A percentile compares a stretch with the other conserved stretches of the same genome.
phyloP scores from a whole-genome alignment of 2,329 filamentous ascomycete species.

The Anthostomella pinea region DNA sequence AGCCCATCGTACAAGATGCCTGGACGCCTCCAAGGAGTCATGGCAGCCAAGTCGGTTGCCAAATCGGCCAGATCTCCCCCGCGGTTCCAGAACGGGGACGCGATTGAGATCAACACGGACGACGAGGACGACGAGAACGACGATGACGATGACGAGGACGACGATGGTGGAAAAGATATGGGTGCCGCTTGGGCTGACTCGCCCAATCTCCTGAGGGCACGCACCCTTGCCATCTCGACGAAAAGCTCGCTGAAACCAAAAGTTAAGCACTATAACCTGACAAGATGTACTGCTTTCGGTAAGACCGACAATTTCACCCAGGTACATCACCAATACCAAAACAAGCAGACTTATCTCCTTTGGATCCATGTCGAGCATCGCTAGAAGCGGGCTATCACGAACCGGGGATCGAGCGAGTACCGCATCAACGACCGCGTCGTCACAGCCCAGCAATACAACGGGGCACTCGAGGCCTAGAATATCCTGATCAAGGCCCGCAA shows the following conservation, averaged over 20 bases:
- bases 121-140: constrained; percentile 85
- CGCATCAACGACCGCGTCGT: constrained; percentile 92
- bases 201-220: constrained; percentile 71
- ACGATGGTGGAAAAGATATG: constrained; percentile 53
- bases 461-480: constrained; percentile 86
- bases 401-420: constrained; percentile 85
- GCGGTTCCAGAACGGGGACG: constrained; percentile 83
- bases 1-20: constrained; percentile 67
- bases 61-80: constrained; percentile 72
- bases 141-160: constrained; percentile 69
- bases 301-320: too few species aligned
- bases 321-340: too few species aligned
- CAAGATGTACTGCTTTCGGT: too few species aligned
- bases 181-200: constrained; percentile 86
- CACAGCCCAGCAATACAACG: constrained; percentile 88
- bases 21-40: constrained; percentile 49
- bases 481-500: constrained; percentile 98
- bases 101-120: constrained; percentile 91
- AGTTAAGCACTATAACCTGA: too few species aligned
- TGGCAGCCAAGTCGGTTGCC: constrained; percentile 51
- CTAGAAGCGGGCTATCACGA: constrained; percentile 95
- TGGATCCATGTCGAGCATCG: too few species aligned
- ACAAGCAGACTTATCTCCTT: too few species aligned
- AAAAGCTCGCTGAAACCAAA: too few species aligned
- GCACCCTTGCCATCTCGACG: too few species aligned